Evolutionary conservation across 148 eudicot species (phyloP), one percentile per base, ranked within the genome.

Genomic region (Chenopodium album): DNA sequence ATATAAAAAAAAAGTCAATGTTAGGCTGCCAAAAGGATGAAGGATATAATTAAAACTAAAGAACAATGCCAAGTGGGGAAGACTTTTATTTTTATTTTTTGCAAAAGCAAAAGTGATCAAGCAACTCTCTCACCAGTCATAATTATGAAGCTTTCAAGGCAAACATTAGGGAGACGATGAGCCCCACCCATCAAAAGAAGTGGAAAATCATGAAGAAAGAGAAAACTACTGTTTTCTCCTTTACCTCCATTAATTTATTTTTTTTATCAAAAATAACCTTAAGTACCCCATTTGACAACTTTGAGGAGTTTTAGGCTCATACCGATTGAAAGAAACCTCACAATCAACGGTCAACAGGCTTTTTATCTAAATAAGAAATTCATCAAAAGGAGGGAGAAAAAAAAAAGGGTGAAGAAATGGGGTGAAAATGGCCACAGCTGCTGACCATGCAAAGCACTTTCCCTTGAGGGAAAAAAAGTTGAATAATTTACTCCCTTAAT

Each of bases 391-490:
- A 69, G 78, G 66, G 78, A 80, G 26, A 59, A 64, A 64, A 66
- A 63, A 64, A 66, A 59, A 52, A 14, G 67, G 59, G 28, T 4
- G 28, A 68, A 48, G 31, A 32, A 54, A 46, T 64, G 73, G 41
- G 62, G 72, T 13, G 34, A 34, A 63, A 73, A 22, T n/a, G 80
- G 56, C 13, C 50, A 76, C 37, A 54, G 71, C 59, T 81, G 87
- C 86, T 84, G 87, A 85, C 87, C 78, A 81, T 77, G 87, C 78
- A 81, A 85, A 85, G 79, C 87, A 85, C 87, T 85, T 85, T 77
- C 48, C 46, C 67, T 59, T 23, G 26, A 70, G 20, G 44, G 80
- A 62, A 84, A 47, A 71, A 47, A 80, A 81, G 75, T 44, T 44
- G 54, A 44, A 44, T 72, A 37, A 67, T 41, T 41, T 67, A 29